A percentile compares a stretch with the other conserved stretches of the same genome.
phyloP scores from a whole-genome alignment of 805 yeast species.

The Debaryomyces hansenii region DNA sequence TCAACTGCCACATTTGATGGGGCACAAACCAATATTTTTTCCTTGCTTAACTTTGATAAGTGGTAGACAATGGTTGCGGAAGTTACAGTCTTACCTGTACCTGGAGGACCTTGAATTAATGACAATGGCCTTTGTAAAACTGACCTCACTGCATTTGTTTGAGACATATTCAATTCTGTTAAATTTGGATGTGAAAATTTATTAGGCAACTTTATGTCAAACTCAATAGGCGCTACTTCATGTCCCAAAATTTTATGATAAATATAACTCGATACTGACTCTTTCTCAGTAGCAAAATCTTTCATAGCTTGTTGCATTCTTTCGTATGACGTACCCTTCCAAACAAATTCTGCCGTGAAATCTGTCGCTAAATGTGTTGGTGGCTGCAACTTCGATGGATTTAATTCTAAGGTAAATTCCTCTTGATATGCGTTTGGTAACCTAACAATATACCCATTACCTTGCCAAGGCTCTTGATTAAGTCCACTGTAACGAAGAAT shows the following conservation, averaged over 20 bases:
- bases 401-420: constrained; percentile 70
- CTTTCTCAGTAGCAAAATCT: constrained; percentile 65
- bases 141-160: constrained; percentile 68
- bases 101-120: constrained; percentile 83
- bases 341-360: constrained; percentile 82
- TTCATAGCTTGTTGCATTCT: constrained; percentile 82
- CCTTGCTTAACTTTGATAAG: constrained; percentile 58
- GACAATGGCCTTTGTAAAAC: constrained; percentile 74
- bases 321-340: constrained; percentile 82
- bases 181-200: constrained; percentile 65
- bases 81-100: constrained; percentile 91
- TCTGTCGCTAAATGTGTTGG: constrained; percentile 62
- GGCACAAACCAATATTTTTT: constrained; percentile 82
- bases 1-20: constrained; percentile 96
- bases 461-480: constrained; percentile 65
- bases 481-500: constrained; percentile 62
- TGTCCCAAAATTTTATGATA: constrained; percentile 82
- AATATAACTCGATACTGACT: constrained; percentile 70
- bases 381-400: constrained; percentile 42
- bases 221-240: constrained; percentile 63
- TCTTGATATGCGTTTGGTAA: constrained; percentile 68
- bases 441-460: constrained; percentile 67
- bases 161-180: constrained; percentile 73
- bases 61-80: constrained; percentile 87
- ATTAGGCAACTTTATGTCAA: constrained; percentile 61